A percentile compares a stretch with the other conserved stretches of the same genome.
phyloP scores from a whole-genome alignment of 768 basidiomycete species.

The Mycena polygramma region DNA sequence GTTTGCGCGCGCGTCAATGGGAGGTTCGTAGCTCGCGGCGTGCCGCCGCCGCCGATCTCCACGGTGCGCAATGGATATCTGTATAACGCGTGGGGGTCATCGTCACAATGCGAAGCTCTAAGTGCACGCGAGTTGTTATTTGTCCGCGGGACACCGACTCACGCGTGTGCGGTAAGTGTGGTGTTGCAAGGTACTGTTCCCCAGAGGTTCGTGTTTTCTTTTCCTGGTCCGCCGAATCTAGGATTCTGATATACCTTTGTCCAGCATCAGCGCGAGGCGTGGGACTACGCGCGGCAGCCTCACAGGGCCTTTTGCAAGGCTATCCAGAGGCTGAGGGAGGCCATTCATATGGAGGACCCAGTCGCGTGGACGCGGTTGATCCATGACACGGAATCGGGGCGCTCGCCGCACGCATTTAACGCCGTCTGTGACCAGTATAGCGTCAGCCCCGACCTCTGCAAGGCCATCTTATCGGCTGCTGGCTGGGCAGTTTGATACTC shows the following conservation, averaged over 20 bases:
- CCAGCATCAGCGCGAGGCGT: conserved; percentile 11
- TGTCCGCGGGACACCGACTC: not conserved
- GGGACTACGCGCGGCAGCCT: not conserved
- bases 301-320: conserved; percentile 3
- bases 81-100: not conserved
- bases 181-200: conserved; percentile 18
- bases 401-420: not conserved
- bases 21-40: conserved; percentile 1
- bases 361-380: not conserved
- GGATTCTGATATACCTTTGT: no score
- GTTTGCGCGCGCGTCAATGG: not conserved
- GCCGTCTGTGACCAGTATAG: no score
- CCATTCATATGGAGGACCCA: not conserved
- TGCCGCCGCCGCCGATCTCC: not conserved
- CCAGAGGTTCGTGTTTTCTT: not conserved
- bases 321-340: not conserved
- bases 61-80: not conserved
- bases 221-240: no score
- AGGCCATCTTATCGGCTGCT: no score
- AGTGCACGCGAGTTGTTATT: not conserved
- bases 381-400: not conserved
- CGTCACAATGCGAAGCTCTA: not conserved
- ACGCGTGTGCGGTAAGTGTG: conserved; percentile 1
- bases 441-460: no score
- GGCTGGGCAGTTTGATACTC: no score